Evolutionary conservation across 352 stramenopile genomes (phyloP).

Genomic region (Globisporangium acanthophoron): DNA sequence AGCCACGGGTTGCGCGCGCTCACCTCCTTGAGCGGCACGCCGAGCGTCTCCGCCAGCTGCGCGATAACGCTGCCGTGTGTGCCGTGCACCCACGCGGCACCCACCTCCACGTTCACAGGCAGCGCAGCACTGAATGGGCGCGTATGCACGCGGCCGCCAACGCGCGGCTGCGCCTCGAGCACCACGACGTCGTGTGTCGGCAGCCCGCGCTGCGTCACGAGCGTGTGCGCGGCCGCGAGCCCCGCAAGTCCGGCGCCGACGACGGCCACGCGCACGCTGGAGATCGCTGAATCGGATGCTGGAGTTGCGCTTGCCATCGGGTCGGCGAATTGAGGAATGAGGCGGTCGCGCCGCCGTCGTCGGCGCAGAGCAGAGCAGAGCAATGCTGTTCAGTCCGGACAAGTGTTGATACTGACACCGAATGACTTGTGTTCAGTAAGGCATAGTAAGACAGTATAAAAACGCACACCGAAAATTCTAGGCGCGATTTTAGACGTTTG

Average conservation of each 20-base stretch:
- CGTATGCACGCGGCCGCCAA: conserved; percentile 48
- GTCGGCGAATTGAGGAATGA: too few relatives aligned
- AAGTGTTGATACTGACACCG: too few relatives aligned
- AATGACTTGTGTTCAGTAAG: too few relatives aligned
- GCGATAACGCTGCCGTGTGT: conserved; percentile 40
- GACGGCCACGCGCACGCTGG: conserved; percentile 27
- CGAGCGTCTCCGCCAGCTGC: conserved; percentile 25
- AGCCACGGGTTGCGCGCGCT: conserved; percentile 55
- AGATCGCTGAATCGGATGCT: too few relatives aligned
- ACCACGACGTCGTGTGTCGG: conserved; percentile 25
- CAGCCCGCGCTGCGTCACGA: conserved; percentile 32
- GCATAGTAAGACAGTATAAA: too few relatives aligned
- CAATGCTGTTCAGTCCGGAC: too few relatives aligned
- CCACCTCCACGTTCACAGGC: conserved; percentile 42
- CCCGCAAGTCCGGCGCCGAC: conserved; percentile 45
- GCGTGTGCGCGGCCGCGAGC: conserved; percentile 33
- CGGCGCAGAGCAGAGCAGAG: too few relatives aligned
- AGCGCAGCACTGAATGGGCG: conserved; percentile 37
- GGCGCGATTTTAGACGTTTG: too few relatives aligned
- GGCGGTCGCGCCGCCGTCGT: too few relatives aligned
- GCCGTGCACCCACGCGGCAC: conserved; percentile 58
- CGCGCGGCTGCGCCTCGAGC: conserved; percentile 40
- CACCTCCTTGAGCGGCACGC: conserved; percentile 42
- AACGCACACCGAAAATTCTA: too few relatives aligned
- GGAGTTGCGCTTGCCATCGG: too few relatives aligned